A percentile compares a stretch with the other conserved stretches of the same genome.
Conservation (phyloP, 129 eudicot species). For the Solidago caesia region DNA sequence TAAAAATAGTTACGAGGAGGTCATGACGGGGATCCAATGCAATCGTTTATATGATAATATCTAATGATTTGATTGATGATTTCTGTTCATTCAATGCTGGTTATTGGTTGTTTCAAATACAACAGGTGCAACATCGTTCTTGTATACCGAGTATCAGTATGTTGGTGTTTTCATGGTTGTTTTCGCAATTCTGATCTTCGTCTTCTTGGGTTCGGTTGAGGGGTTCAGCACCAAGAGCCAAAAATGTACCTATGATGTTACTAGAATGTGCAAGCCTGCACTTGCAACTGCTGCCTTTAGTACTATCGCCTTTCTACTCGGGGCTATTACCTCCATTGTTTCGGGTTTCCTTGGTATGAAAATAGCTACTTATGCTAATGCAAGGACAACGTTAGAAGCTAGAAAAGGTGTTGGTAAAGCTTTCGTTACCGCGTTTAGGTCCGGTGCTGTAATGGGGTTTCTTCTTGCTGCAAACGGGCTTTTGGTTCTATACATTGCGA, state of each 20-base stretch:
- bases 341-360: conserved; percentile 94
- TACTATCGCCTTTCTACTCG: conserved; percentile 69
- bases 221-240: conserved; percentile 69
- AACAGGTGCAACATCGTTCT: conserved; percentile 81
- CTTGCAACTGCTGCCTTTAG: conserved; percentile 80
- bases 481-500: conserved; percentile 51
- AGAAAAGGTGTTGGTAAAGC: conserved; percentile 80
- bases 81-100: neutral
- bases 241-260: conserved; percentile 54
- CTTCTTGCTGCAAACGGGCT: conserved; percentile 82
- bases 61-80: neutral
- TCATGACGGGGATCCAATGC: too few species aligned
- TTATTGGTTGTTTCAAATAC: conserved; percentile 7
- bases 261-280: conserved; percentile 70
- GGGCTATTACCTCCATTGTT: conserved; percentile 71
- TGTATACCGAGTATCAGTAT: conserved; percentile 72
- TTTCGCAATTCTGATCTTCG: conserved; percentile 68
- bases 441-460: conserved; percentile 83
- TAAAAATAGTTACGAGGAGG: too few species aligned
- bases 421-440: conserved; percentile 55
- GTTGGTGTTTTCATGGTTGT: conserved; percentile 86
- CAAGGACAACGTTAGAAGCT: conserved; percentile 72
- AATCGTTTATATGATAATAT: neutral
- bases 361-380: conserved; percentile 81
- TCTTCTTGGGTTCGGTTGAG: conserved; percentile 78